Evolutionary conservation across 495 filamentous ascomycete genomes (phyloP).

Genomic region (Podospora fimiseda): DNA sequence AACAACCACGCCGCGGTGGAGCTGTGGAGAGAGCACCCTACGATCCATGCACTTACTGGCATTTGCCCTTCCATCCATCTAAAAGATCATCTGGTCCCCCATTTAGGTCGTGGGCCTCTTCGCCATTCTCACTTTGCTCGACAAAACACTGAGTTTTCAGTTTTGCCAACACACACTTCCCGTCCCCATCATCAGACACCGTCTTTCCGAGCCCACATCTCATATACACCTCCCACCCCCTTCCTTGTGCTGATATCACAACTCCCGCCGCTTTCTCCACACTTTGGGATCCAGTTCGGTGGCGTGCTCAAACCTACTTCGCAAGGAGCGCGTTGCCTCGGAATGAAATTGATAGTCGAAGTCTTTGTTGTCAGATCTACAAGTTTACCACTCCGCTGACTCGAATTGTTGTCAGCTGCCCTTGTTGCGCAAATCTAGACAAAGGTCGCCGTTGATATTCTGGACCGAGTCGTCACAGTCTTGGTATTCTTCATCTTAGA

Average conservation of each 20-base stretch:
- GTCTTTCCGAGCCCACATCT: not conserved
- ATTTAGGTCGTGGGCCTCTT: not conserved
- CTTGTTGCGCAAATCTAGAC: no score
- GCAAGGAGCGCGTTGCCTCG: not conserved
- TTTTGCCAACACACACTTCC: not conserved
- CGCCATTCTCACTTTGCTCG: not conserved
- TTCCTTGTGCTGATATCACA: not conserved
- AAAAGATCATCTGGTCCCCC: not conserved
- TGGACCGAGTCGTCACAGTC: no score
- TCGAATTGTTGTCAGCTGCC: not conserved
- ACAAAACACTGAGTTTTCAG: not conserved
- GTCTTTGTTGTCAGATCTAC: no score
- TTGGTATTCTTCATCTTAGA: no score
- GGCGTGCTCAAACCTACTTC: slow-evolving; percentile 5
- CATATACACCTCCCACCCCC: not conserved
- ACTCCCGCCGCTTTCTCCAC: not conserved
- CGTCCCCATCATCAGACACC: not conserved
- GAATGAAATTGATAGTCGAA: no score
- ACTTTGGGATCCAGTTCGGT: not conserved
- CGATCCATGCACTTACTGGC: not conserved
- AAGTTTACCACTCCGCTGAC: no score
- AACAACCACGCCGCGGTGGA: slow-evolving; percentile 12
- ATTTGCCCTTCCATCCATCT: not conserved
- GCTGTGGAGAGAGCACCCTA: slow-evolving; percentile 1
- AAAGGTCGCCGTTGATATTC: no score